Percentiles rank a stretch among this genome's conserved stretches.
Evolutionary conservation across 1,139 yeast genomes (phyloP).

Genomic region (Geotrichum candidum): DNA sequence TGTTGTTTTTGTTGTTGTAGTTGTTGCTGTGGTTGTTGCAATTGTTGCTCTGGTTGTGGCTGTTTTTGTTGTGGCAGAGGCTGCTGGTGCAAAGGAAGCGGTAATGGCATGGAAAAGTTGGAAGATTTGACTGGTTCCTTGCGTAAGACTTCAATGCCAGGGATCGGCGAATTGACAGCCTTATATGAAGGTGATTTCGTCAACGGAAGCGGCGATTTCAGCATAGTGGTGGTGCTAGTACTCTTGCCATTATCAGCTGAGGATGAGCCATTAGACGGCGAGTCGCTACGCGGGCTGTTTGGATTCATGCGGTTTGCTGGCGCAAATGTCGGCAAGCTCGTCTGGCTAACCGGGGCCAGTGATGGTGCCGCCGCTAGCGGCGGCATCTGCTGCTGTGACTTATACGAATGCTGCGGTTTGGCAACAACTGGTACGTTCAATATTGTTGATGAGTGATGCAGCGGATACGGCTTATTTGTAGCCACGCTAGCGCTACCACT

Average conservation of each 20-base stretch:
- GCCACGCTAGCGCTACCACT: background rate
- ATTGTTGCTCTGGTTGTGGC: slow-evolving; percentile 16
- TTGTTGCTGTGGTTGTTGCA: background rate
- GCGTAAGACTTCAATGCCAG: background rate
- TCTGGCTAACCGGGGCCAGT: background rate
- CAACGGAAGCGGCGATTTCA: background rate
- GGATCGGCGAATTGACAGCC: background rate
- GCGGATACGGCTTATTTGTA: slow-evolving; percentile 4
- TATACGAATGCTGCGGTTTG: slow-evolving; percentile 16
- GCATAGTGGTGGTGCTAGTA: background rate
- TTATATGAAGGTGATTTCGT: background rate
- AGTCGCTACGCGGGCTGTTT: background rate
- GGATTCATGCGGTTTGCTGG: background rate
- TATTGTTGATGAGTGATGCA: slow-evolving; percentile 13
- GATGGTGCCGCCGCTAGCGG: background rate
- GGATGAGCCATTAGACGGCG: background rate
- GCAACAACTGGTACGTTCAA: slow-evolving; percentile 16
- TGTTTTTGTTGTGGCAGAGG: slow-evolving; percentile 5
- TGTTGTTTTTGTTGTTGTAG: background rate
- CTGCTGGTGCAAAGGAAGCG: background rate
- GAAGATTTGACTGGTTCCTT: background rate
- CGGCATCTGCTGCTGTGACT: slow-evolving; percentile 6
- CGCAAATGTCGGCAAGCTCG: background rate
- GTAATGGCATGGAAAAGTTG: background rate
- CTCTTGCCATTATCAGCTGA: background rate